phyloP scores from a whole-genome alignment of 768 basidiomycete species.

The Daedalea quercina region DNA sequence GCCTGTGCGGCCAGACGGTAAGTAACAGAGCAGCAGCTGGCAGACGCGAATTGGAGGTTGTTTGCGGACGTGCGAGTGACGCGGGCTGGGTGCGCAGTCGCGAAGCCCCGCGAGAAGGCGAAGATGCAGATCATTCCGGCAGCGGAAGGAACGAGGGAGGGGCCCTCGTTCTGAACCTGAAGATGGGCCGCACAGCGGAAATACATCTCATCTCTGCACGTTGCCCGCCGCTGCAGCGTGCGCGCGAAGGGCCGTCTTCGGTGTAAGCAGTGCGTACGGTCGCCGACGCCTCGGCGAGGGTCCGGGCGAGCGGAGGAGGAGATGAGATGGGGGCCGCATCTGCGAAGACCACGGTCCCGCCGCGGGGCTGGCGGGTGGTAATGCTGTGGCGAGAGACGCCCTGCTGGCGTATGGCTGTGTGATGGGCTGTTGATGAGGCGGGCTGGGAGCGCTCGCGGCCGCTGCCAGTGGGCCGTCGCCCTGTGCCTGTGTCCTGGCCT shows the following conservation, averaged over 20 bases:
- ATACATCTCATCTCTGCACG: not conserved
- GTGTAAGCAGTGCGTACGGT: too few relatives aligned
- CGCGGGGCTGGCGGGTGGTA: not conserved
- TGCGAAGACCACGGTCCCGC: too few relatives aligned
- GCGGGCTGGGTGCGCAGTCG: too few relatives aligned
- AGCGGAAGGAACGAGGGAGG: not conserved
- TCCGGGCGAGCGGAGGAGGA: too few relatives aligned
- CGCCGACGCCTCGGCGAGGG: too few relatives aligned
- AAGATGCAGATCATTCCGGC: not conserved
- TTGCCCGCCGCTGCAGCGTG: not conserved
- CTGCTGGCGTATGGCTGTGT: not conserved
- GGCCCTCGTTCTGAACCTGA: not conserved
- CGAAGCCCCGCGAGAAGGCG: too few relatives aligned
- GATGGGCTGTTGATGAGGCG: not conserved
- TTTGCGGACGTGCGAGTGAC: too few relatives aligned
- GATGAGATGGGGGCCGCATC: too few relatives aligned
- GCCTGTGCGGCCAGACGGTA: too few relatives aligned
- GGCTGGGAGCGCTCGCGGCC: not conserved
- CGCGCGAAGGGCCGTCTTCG: too few relatives aligned
- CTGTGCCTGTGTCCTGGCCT: not conserved
- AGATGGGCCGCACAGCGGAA: not conserved
- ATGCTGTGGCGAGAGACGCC: not conserved
- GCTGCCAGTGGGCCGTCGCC: not conserved
- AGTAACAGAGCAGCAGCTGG: too few relatives aligned
- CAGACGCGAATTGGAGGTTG: too few relatives aligned